Evolutionary conservation across 2,329 filamentous ascomycete genomes (phyloP).

Genomic region (Davidsoniella virescens): DNA sequence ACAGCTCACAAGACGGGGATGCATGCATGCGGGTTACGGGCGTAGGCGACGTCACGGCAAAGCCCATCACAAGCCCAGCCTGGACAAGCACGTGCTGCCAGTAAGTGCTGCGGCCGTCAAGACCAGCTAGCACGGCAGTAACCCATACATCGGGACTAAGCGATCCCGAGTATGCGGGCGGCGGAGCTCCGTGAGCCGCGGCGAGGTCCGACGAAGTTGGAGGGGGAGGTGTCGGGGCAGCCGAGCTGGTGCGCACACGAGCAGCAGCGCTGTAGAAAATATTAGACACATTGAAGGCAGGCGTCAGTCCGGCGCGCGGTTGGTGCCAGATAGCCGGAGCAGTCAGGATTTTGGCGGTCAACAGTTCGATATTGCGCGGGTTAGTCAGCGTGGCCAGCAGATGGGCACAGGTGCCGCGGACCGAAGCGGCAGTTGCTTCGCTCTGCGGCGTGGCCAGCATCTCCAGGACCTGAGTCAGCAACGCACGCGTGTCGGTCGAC

Average conservation of each 20-base stretch:
- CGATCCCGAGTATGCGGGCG: conserved; percentile 21
- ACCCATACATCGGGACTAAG: conserved; percentile 37
- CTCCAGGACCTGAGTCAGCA: conserved; percentile 50
- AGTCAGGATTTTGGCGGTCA: conserved; percentile 55
- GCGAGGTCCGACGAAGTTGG: neutral
- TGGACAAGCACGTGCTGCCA: conserved; percentile 80
- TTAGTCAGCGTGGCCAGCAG: conserved; percentile 56
- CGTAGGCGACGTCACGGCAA: conserved; percentile 43
- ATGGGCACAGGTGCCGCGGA: conserved; percentile 49
- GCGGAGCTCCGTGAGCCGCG: conserved; percentile 14
- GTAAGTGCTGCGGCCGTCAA: conserved; percentile 42
- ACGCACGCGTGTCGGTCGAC: conserved; percentile 29
- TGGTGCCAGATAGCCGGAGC: conserved; percentile 55
- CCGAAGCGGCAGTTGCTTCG: conserved; percentile 34
- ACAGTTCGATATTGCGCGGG: conserved; percentile 55
- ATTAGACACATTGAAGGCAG: conserved; percentile 49
- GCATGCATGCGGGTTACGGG: neutral
- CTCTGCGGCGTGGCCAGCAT: conserved; percentile 38
- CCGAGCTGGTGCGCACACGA: conserved; percentile 26
- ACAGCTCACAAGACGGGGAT: conserved; percentile 31
- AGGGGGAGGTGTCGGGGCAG: conserved; percentile 14
- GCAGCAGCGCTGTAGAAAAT: conserved; percentile 53
- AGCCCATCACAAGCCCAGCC: conserved; percentile 58
- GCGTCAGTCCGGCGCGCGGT: conserved; percentile 39
- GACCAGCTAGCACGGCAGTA: conserved; percentile 38